Percentiles rank a stretch among this genome's conserved stretches.
Evolutionary conservation across 139 green algal genomes (phyloP).

Genomic region (Tetradesmus lagerheimii): DNA sequence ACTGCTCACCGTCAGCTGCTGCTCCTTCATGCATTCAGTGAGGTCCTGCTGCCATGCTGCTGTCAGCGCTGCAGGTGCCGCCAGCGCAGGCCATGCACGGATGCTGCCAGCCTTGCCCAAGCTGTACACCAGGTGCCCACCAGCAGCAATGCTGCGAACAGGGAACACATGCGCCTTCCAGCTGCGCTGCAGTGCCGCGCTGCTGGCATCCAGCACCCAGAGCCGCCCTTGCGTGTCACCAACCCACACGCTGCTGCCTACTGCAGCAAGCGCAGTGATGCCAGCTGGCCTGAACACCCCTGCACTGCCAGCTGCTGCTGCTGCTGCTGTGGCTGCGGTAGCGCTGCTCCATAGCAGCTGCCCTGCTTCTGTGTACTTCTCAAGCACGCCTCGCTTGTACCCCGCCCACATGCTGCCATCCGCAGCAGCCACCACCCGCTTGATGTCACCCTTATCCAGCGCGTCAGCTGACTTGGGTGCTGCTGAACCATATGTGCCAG

Average conservation of each 20-base stretch:
- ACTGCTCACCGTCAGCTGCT: background rate
- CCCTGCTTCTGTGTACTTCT: conserved; percentile 69
- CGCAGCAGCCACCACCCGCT: conserved; percentile 56
- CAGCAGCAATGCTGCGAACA: conserved; percentile 60
- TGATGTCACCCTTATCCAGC: conserved; percentile 7
- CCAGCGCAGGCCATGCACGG: conserved; percentile 65
- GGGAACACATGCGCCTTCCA: conserved; percentile 73
- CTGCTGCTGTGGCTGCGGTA: background rate
- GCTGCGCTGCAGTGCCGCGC: background rate
- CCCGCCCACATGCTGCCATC: conserved; percentile 69
- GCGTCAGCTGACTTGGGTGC: background rate
- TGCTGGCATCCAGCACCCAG: conserved; percentile 39
- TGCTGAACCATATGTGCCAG: background rate
- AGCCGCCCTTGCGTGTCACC: conserved; percentile 71
- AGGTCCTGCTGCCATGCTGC: conserved; percentile 43
- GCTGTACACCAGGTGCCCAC: conserved; percentile 64
- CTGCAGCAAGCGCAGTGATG: conserved; percentile 54
- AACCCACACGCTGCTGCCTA: conserved; percentile 70
- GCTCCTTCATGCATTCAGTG: background rate
- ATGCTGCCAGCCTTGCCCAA: conserved; percentile 77
- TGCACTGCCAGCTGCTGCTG: background rate
- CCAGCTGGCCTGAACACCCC: conserved; percentile 14
- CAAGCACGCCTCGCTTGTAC: conserved; percentile 71
- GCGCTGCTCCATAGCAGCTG: conserved; percentile 55
- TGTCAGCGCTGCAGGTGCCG: conserved; percentile 5